Base-by-base conservation (phyloP, 208 protist genomes). In the Leishmania mexicana region DNA sequence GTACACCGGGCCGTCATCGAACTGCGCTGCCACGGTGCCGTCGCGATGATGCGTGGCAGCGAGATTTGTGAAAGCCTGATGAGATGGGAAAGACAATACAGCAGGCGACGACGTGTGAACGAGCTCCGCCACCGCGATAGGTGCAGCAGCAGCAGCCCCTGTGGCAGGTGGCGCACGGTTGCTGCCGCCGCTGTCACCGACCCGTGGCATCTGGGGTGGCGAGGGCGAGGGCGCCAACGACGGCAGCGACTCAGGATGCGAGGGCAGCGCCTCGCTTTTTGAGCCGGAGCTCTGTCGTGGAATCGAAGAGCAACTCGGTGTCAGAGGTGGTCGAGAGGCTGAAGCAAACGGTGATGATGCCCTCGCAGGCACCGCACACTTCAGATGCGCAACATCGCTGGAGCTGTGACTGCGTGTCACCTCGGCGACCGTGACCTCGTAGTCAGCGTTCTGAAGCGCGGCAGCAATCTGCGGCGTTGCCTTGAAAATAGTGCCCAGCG, bases 251-350 rank as follows among this genome's bases (percentile, higher is more conserved):
- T 57, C 57, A 47, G 75, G 15, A 31, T n/a, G 53, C 7, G 19
- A 42, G 38, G 35, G 21, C 8, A 31, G 31, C 6, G n/a, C 40
- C 35, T 64, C 51, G 35, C 57, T 21, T n/a, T 65, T 13, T 17
- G 15, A 7, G n/a, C 53, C 54, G 24, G 40, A 8, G 57, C 75
- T 68, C 53, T 19, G 54, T 58, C 75, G 13, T 47, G 21, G 57
- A 51, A 75, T 75, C 24, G 45, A 47, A 31, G 71, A 75, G 28
- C 13, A 35, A 8, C 71, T 75, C n/a, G 71, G 71, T 19, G 71
- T 58, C 71, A 57, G 13, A 38, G 47, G 45, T 17, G 17, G 57
- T 11, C 35, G 31, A 54, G 72, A 76, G 31, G 72, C n/a, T 24
- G 49, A 62, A n/a, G 72, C 62, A 28, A 6, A 38, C 1, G 17